These are phyloP conservation scores for Xylaria sp. DNA, from an alignment of 2,329 filamentous ascomycete genomes.

Conservation along the genomic window DNA sequence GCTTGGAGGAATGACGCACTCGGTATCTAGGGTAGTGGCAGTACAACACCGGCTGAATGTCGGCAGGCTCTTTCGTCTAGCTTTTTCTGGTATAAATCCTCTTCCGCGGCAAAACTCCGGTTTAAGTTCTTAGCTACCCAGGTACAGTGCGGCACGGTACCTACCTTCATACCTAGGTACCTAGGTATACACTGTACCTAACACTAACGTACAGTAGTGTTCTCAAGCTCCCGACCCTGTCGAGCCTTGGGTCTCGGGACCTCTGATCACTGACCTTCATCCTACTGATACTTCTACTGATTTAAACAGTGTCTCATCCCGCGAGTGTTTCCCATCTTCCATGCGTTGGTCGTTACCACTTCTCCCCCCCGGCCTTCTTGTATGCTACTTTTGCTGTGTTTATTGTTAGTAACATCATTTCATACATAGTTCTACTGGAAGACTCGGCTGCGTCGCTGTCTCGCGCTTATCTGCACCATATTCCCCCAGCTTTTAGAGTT, in stretches of 20 bases:
- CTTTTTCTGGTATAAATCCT: background rate
- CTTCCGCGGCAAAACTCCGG: constrained; percentile 16
- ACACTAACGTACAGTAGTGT: background rate
- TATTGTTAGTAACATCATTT: background rate
- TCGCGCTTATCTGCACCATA: background rate
- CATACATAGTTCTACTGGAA: background rate
- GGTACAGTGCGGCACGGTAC: background rate
- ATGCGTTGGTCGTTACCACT: background rate
- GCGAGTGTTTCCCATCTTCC: background rate
- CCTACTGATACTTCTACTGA: background rate
- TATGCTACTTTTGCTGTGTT: background rate
- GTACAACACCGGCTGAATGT: constrained; percentile 18
- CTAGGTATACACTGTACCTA: background rate
- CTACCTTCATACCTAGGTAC: too few relatives aligned
- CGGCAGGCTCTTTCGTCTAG: constrained; percentile 1
- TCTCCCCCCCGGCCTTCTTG: too few relatives aligned
- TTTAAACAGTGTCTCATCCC: background rate
- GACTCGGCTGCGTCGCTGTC: background rate
- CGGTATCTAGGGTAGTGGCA: background rate
- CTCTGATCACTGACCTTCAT: background rate
- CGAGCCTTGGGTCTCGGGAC: background rate
- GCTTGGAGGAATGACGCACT: constrained; percentile 20
- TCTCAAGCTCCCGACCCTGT: constrained; percentile 3
- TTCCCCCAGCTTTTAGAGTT: background rate
- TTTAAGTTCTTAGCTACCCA: background rate